phyloP scores from a whole-genome alignment of 805 yeast genomes.

The Candida lessepsii region DNA sequence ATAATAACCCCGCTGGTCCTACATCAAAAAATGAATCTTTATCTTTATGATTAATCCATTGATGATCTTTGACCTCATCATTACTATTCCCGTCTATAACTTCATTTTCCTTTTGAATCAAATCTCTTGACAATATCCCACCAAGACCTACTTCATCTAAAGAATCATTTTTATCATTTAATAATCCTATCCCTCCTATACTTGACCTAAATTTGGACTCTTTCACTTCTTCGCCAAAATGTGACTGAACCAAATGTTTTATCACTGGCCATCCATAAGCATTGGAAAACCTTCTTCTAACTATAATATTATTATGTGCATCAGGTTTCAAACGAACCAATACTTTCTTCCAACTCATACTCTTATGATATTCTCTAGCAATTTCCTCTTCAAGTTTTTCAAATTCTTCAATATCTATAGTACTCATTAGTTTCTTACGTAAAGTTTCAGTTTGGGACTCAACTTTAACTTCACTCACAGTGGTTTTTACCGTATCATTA shows the following conservation, averaged over 20 bases:
- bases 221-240: slow-evolving; percentile 41
- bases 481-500: background rate
- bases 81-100: slow-evolving; percentile 26
- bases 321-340: slow-evolving; percentile 84
- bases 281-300: slow-evolving; percentile 83
- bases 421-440: slow-evolving; percentile 22
- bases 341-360: slow-evolving; percentile 88
- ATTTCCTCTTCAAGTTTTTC: slow-evolving; percentile 68
- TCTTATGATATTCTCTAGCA: slow-evolving; percentile 85
- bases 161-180: slow-evolving; percentile 17
- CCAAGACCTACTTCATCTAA: slow-evolving; percentile 28
- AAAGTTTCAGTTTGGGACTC: slow-evolving; percentile 5
- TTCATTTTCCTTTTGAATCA: slow-evolving; percentile 35
- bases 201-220: slow-evolving; percentile 9
- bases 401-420: slow-evolving; percentile 33
- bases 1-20: slow-evolving; percentile 71
- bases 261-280: slow-evolving; percentile 95
- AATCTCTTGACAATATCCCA: slow-evolving; percentile 32
- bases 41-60: slow-evolving; percentile 53
- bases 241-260: slow-evolving; percentile 72
- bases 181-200: slow-evolving; percentile 8
- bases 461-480: slow-evolving; percentile 5
- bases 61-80: slow-evolving; percentile 23
- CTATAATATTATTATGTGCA: slow-evolving; percentile 92
- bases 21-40: slow-evolving; percentile 45